A percentile compares a stretch with the other conserved stretches of the same genome.
Conservation (phyloP, 495 filamentous ascomycete species). For the Penicillium pancosmium region DNA sequence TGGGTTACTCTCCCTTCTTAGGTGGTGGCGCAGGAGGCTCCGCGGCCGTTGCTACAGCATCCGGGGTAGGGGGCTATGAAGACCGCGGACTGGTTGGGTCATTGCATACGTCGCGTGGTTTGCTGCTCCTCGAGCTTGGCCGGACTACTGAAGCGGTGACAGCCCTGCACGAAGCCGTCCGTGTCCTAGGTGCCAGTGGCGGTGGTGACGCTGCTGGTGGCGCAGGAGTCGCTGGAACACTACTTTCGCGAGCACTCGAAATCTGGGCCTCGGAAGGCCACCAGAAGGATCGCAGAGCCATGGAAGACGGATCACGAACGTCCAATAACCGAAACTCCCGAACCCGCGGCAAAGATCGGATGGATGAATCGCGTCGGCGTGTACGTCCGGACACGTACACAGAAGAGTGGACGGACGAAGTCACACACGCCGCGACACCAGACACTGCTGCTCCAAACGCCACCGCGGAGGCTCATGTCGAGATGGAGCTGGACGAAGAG, state of each 20-base stretch:
- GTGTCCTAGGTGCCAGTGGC: constrained; percentile 48
- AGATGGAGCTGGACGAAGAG: constrained; percentile 47
- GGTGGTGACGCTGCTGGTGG: constrained; percentile 62
- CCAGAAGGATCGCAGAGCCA: constrained; percentile 24
- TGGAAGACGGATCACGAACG: constrained; percentile 24
- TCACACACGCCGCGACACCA: constrained; percentile 29
- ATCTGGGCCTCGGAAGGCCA: constrained; percentile 58
- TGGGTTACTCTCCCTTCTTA: constrained; percentile 45
- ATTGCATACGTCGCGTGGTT: constrained; percentile 54
- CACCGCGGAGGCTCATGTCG: constrained; percentile 39
- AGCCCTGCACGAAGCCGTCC: constrained; percentile 70
- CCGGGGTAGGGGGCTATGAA: constrained; percentile 50
- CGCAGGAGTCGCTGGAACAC: constrained; percentile 73
- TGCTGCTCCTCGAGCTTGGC: constrained; percentile 71
- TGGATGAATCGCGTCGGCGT: constrained; percentile 30
- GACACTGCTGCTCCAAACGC: constrained; percentile 11
- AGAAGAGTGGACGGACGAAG: constrained; percentile 44
- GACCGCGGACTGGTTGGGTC: constrained; percentile 49
- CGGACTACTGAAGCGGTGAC: constrained; percentile 68
- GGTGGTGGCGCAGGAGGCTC: constrained; percentile 41
- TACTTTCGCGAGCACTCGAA: constrained; percentile 73
- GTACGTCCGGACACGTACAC: constrained; percentile 24
- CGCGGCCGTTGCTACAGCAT: constrained; percentile 34
- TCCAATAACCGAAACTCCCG: constrained; percentile 26
- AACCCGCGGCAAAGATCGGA: constrained; percentile 32